Evolutionary conservation across 2,329 filamentous ascomycete species (phyloP), one percentile per base, ranked within the genome.

Genomic region (Dothistroma septosporum): DNA sequence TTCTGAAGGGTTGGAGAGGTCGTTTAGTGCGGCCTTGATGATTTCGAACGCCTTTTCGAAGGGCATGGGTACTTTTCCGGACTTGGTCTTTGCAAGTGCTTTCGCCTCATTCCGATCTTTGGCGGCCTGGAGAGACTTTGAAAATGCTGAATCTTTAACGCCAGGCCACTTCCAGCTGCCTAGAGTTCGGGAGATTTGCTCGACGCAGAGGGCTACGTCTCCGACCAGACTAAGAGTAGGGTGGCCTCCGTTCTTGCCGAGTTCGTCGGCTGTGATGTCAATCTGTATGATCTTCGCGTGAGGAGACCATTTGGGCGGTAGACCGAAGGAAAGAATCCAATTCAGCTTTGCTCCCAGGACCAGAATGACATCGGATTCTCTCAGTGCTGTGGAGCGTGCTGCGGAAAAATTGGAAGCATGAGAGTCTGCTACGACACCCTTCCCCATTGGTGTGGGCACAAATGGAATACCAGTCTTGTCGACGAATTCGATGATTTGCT

Each of bases 391-490:
- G 48, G 81, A 83, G 58, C 83, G 77, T 4, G 83, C 82, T 52
- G 82, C 80, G 2, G 82, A 81, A 16, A 76, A 76, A 66, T 85
- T 85, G 53, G 78, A 73, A 0, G 77, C 75, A 67, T 83, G 80
- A 0, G 79, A 82, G 64, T 85, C 82, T 10, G 82, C 75, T 1
- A 85, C 66, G 6, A 85, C 76, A 22, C 83, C 83, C 68, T 85
- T 85, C 4, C 82, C 83, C 81, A 85, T 85, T 0, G 83, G 83
- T 0, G 82, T 83, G 0, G 82, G 82, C 7, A 85, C 73, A 67
- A 85, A 85, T 0, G 82, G 82, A 11, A 85, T 74, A 28, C 77
- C 73, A 10, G 80, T 80, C 9, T 67, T 66, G 31, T 21, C 32
- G 7, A 52, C 48, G 16, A 52, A 22, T 8, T 52, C 48, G 24